Conservation (phyloP, 768 basidiomycete genomes). For the Cubamyces lactineus region DNA sequence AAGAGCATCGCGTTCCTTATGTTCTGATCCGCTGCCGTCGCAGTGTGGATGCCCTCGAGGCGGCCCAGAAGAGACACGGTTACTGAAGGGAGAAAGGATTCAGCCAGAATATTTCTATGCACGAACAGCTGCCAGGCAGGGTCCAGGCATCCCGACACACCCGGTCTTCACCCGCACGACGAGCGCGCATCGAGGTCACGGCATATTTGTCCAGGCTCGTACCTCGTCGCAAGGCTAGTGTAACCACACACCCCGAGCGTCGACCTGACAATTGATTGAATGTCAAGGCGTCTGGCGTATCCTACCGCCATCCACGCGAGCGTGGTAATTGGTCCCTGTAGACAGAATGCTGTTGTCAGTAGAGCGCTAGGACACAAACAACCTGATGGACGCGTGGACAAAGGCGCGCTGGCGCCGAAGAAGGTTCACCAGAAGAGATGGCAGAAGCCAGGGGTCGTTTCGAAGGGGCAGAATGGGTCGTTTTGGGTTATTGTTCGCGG, state of each 20-base stretch:
- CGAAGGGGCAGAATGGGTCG: background rate
- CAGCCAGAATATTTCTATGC: background rate
- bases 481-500: background rate
- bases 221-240: background rate
- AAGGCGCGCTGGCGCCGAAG: background rate
- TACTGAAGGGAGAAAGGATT: background rate
- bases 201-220: background rate
- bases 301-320: background rate
- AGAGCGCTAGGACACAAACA: conserved; percentile 1
- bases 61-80: background rate
- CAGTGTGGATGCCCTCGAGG: background rate
- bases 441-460: background rate
- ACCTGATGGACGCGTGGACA: background rate
- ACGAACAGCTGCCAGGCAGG: background rate
- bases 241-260: background rate
- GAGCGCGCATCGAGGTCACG: background rate
- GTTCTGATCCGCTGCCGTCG: background rate
- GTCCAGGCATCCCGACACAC: background rate
- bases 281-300: background rate
- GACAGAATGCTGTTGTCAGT: background rate
- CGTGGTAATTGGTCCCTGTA: background rate
- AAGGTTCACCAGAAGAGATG: background rate
- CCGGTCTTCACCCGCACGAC: background rate
- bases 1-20: too few species aligned
- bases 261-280: background rate